A percentile compares a stretch with the other conserved stretches of the same genome.
Conservation (phyloP, 2,329 filamentous ascomycete species). For the Hortaea werneckii region DNA sequence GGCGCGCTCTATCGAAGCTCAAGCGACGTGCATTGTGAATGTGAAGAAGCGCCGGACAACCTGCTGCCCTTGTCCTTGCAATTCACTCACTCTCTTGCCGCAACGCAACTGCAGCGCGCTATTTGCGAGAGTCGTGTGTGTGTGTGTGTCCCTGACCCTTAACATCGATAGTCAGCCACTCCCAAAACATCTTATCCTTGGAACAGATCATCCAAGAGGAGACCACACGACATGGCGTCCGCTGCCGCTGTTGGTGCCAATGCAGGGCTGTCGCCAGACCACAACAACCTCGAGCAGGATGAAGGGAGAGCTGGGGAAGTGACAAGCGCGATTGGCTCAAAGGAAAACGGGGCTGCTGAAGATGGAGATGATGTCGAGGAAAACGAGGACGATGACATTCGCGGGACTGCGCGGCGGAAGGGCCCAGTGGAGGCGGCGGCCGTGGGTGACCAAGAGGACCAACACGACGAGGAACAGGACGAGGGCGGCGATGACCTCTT, state of each 20-base stretch:
- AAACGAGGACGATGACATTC: conserved; percentile 15
- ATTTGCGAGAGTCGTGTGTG: no score
- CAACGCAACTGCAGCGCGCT: no score
- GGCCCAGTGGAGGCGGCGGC: conserved; percentile 1
- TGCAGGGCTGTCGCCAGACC: conserved; percentile 10
- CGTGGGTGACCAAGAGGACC: conserved; percentile 7
- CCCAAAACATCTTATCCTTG: no score
- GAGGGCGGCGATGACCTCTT: conserved; percentile 36
- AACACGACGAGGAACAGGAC: conserved; percentile 22
- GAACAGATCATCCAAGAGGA: no score
- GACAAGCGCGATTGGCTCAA: conserved; percentile 23
- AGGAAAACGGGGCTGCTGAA: conserved; percentile 8
- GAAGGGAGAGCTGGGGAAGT: conserved; percentile 13
- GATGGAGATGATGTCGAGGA: conserved; percentile 13
- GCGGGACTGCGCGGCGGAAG: conserved; percentile 3
- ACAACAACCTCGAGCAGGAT: conserved; percentile 23
- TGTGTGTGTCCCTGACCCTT: no score
- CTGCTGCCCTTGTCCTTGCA: background rate
- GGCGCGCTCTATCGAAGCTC: background rate
- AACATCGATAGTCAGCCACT: no score
- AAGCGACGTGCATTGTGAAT: background rate
- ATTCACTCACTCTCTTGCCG: no score
- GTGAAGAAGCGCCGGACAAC: background rate
- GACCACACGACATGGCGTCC: conserved; percentile 25
- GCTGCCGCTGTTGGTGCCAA: conserved; percentile 24